phyloP scores from a whole-genome alignment of 164 flowering plant species.

The Sedum album region DNA sequence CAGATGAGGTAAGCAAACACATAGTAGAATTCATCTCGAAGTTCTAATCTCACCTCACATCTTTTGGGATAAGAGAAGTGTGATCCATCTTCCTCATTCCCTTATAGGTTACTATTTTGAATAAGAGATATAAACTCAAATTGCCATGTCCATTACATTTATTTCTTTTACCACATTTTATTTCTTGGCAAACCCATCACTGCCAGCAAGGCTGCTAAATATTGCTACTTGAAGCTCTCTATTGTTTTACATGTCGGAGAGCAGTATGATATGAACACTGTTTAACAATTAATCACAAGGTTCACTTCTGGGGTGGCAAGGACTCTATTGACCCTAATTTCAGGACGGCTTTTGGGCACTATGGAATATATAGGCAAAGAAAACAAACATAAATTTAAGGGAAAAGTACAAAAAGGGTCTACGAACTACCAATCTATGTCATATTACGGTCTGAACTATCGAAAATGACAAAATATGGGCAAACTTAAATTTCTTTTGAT shows the following conservation, averaged over 20 bases:
- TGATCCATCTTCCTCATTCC: not conserved
- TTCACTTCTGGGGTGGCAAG: not conserved
- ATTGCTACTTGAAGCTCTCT: conserved; percentile 23
- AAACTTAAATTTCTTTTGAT: too few species aligned
- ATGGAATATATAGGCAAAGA: conserved; percentile 30
- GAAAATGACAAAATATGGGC: too few species aligned
- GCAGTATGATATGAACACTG: conserved; percentile 14
- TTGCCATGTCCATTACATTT: too few species aligned
- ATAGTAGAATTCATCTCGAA: conserved; percentile 38
- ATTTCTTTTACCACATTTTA: not conserved
- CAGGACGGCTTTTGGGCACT: conserved; percentile 32
- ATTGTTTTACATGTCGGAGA: conserved; percentile 34
- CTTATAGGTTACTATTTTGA: not conserved
- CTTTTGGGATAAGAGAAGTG: not conserved
- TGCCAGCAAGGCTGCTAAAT: conserved; percentile 28
- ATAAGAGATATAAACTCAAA: too few species aligned
- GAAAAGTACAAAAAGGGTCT: too few species aligned
- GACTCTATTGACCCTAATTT: conserved; percentile 20
- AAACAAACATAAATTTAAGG: conserved; percentile 19
- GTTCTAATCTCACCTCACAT: conserved; percentile 15
- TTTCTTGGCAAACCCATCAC: too few species aligned
- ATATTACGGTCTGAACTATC: too few species aligned
- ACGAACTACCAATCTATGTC: too few species aligned
- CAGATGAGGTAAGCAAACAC: conserved; percentile 43
- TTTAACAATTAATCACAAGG: conserved; percentile 7